Conservation (phyloP, 805 yeast genomes). For the Ogataea ramenticola region DNA sequence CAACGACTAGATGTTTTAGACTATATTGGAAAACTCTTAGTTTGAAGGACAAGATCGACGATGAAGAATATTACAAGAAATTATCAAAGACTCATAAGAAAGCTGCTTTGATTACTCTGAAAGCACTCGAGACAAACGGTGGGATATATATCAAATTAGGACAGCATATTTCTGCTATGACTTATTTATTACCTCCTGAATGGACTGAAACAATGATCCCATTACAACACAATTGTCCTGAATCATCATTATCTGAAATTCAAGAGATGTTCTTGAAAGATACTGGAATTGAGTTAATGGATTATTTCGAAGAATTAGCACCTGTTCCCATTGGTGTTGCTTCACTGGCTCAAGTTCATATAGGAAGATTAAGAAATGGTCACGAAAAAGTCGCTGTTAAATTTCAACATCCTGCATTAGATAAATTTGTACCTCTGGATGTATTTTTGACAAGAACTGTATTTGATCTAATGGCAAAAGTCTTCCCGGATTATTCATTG, state of each 20-base stretch:
- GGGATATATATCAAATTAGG: conserved; percentile 93
- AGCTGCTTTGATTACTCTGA: conserved; percentile 74
- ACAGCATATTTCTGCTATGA: conserved; percentile 88
- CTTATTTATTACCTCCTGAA: conserved; percentile 82
- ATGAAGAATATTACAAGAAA: conserved; percentile 43
- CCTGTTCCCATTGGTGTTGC: conserved; percentile 88
- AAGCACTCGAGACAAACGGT: conserved; percentile 78
- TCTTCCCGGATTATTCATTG: conserved; percentile 90
- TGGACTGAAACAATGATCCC: conserved; percentile 97
- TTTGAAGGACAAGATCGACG: conserved; percentile 27
- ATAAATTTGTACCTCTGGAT: conserved; percentile 87
- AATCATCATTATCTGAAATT: conserved; percentile 65
- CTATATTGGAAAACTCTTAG: conserved; percentile 56
- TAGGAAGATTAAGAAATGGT: conserved; percentile 55
- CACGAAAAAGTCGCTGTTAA: conserved; percentile 80
- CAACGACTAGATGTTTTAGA: conserved; percentile 67
- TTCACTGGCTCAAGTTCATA: conserved; percentile 92
- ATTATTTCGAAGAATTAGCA: conserved; percentile 60
- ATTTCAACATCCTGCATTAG: conserved; percentile 84
- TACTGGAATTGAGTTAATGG: conserved; percentile 51
- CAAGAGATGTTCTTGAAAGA: conserved; percentile 61
- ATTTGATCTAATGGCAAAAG: conserved; percentile 61
- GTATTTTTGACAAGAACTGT: conserved; percentile 70
- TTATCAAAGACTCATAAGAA: conserved; percentile 59
- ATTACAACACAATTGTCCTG: conserved; percentile 85